A percentile compares a stretch with the other conserved stretches of the same genome.
These are phyloP conservation scores for Xylaria polymorpha DNA, from an alignment of 2,329 filamentous ascomycete species.

Conservation along the genomic window DNA sequence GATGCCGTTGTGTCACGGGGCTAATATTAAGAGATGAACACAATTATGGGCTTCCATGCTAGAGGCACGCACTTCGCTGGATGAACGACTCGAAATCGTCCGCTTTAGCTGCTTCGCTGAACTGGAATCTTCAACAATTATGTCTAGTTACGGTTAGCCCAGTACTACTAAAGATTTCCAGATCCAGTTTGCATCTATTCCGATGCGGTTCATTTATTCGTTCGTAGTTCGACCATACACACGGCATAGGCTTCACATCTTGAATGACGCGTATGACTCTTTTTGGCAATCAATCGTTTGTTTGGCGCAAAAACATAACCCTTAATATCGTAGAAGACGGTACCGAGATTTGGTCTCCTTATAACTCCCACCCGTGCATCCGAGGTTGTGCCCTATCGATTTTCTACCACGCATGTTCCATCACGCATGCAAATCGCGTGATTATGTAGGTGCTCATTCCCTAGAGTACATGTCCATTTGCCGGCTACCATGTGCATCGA, in stretches of 20 bases:
- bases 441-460: slow-evolving; percentile 58
- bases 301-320: slow-evolving; percentile 52
- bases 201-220: slow-evolving; percentile 31
- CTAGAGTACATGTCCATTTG: slow-evolving; percentile 52
- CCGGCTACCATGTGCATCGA: slow-evolving; percentile 50
- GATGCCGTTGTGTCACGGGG: slow-evolving; percentile 1
- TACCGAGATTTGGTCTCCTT: slow-evolving; percentile 53
- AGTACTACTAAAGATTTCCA: slow-evolving; percentile 6
- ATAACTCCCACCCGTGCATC: slow-evolving; percentile 56
- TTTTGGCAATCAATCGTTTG: slow-evolving; percentile 42
- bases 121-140: neutral
- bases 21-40: neutral
- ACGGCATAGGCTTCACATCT: slow-evolving; percentile 33
- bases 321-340: slow-evolving; percentile 52
- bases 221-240: slow-evolving; percentile 28
- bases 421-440: slow-evolving; percentile 61
- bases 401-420: slow-evolving; percentile 57
- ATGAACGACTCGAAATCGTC: neutral
- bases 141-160: slow-evolving; percentile 18
- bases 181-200: slow-evolving; percentile 16
- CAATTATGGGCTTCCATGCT: neutral
- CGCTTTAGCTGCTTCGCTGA: neutral
- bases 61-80: neutral
- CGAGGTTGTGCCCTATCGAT: slow-evolving; percentile 59
- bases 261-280: slow-evolving; percentile 30